These are phyloP conservation scores for Lyophyllum atratum DNA, from an alignment of 768 basidiomycete genomes.

Conservation along the genomic window DNA sequence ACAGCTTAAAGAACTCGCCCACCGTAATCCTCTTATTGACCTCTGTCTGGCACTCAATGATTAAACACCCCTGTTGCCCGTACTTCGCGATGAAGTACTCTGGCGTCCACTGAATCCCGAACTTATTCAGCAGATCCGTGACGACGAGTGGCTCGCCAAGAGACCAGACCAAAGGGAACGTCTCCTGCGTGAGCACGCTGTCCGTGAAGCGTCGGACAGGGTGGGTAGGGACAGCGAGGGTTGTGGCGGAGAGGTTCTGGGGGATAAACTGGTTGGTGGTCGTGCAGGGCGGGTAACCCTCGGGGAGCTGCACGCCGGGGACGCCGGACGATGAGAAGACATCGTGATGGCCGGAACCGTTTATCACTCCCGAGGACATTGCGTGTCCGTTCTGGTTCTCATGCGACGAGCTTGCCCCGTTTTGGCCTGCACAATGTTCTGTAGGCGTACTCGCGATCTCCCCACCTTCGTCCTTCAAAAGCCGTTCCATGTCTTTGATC, in stretches of 20 bases:
- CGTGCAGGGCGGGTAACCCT: constrained; percentile 1
- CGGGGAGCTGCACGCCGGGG: neutral
- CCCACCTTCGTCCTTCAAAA: constrained; percentile 33
- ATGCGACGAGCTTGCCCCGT: neutral
- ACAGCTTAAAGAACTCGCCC: constrained; percentile 75
- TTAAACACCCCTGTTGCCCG: constrained; percentile 61
- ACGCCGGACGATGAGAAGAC: neutral
- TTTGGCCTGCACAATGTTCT: neutral
- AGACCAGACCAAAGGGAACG: constrained; percentile 73
- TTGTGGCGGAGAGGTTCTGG: constrained; percentile 19
- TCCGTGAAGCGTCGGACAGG: constrained; percentile 47
- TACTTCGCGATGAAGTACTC: constrained; percentile 76
- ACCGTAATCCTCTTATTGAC: constrained; percentile 63
- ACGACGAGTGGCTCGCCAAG: constrained; percentile 80
- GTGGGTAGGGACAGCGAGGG: constrained; percentile 43
- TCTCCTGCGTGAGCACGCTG: constrained; percentile 51
- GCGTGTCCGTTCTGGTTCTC: neutral
- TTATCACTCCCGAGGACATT: neutral
- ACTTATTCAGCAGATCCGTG: constrained; percentile 59
- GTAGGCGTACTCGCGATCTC: neutral
- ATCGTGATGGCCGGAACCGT: neutral
- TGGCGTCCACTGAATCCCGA: constrained; percentile 79
- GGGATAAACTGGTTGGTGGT: constrained; percentile 11
- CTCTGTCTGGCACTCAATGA: constrained; percentile 84
- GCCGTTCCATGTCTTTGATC: constrained; percentile 67